Evolutionary conservation across 108 stramenopile species (phyloP), one percentile per base, ranked within the genome.

Genomic region (Poteriospumella lacustris): DNA sequence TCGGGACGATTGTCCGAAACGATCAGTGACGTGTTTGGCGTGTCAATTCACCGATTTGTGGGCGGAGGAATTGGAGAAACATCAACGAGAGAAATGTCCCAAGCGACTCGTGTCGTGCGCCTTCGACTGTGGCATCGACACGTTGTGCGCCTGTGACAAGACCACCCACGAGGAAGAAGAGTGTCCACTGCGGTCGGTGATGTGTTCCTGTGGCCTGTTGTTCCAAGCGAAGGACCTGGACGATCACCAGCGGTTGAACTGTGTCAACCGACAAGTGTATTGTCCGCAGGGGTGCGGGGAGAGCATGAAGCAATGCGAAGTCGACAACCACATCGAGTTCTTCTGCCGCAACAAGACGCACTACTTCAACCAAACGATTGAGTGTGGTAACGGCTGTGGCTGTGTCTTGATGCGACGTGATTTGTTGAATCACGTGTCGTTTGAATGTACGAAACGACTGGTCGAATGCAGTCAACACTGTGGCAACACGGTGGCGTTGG

Each of bases 201-300:
- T 12, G 31, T 73, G 70, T 56, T 24, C 26, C 26, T 73, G 70
- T 56, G 70, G 70, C 42, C 33, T 29, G 15, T 26, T 26, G 70
- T 36, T 52, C 33, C 9, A 3, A 5, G 12, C 28, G 26, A 52
- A 42, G 9, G 70, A 73, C 33, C 42, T 44, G 28, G 12, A 15
- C 9, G 33, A 38, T 33, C 70, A 73, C 36, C 5, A 52, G 19
- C 12, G 5, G 28, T 52, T 56, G 9, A 5, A 39, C 3, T 73
- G 70, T 38, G 3, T 3, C 31, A 42, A 73, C 5, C 43, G 47
- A 26, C 38, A 26, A 5, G 33, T 44, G 12, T 9, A 9, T n/a
- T 73, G 70, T 42, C 70, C 70, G 36, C 70, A 73, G 42, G 70
- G 70, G 9, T 73, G 70, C 36, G 70, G 47, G 38, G 44, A 9